Evolutionary conservation across 1,139 yeast species (phyloP), one percentile per base, ranked within the genome.

Genomic region (Meyerozyma athensensis): DNA sequence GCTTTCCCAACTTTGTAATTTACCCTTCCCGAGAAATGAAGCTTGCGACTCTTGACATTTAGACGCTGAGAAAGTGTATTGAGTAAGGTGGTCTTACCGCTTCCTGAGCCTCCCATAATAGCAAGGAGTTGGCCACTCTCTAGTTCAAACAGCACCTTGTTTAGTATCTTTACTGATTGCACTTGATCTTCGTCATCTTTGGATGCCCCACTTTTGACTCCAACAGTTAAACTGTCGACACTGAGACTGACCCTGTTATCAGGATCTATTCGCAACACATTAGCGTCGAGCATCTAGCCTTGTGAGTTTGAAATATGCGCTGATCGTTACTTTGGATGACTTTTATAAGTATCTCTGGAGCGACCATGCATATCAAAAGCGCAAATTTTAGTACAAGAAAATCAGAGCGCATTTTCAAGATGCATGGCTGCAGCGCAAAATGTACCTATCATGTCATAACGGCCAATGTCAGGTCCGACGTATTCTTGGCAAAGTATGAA

Each of bases 91-190:
- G 96, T 87, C 53, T 87, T 87, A 4, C 96, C 96, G 5, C 89
- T 78, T 0, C 96, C 96, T 0, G 94, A 81, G 0, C 94, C 90
- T 3, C 95, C 95, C 65, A 84, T 74, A 20, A 85, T 81, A 4
- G 92, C 92, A 61, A 82, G 70, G 45, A 75, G 59, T 35, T 72
- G 65, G 28, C 76, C 79, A 2, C 67, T 49, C 0, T 74, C 72
- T 8, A 83, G 64, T 37, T 77, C 77, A 43, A 82, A 72, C 2
- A 81, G 73, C 26, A 82, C 63, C 39, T 74, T 59, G 40, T 68
- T 57, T 13, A 70, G 49, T 20, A 70, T 67, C 18, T 51, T 42
- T 35, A 17, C 20, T 10, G 26, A 18, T 10, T 20, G 9, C 2
- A 16, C 22, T 9, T 3, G 3, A 2, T 10, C 23, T 17, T 55